Evolutionary conservation across 352 stramenopile species (phyloP), one percentile per base, ranked within the genome.

Genomic region (Phytophthora brassicae): DNA sequence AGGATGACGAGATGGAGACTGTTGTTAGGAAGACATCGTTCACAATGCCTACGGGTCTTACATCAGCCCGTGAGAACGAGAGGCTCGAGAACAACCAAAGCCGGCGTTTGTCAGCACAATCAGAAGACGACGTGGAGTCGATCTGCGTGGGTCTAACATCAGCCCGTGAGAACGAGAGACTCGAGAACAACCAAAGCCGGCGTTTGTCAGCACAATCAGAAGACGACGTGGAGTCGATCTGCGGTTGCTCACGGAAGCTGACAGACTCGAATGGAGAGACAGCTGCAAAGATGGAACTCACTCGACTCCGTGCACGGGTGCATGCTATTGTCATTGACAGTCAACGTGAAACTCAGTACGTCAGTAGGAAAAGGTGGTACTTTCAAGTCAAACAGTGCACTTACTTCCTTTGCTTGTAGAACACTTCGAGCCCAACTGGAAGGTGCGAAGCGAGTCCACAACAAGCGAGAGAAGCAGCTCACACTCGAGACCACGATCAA

Each of bases 241-340:
- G 60, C 41, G 36, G 42, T 24, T 66, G 62, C 43, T 39, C 56
- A 23, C 26, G 14, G 35, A 73, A 77, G 46, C 59, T 69, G 19
- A 58, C 55, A n/a, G 44, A 69, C 6, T 58, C 55, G 16, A 63
- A 17, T 17, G 69, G 60, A 3, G 72, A 85, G 31, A 33, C 48
- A 4, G 42, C 62, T 26, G 56, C 72, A 43, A 75, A 79, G 35
- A 49, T 74, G 24, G 68, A 89, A 48, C 64, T 87, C 23, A 78
- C 73, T 16, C 68, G 65, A 14, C 56, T 89, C 13, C 75, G 77
- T 17, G 77, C 77, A 19, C 71, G 59, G 8, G 84, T 87, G 77
- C 77, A 86, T 42, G 62, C 71, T n/a, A 70, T 81, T 29, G 77
- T 83, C 23, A 60, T 79, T 11, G 70, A 87, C 23, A 67, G 66